These are phyloP conservation scores for Penicillium polonicum DNA, from an alignment of 2,329 filamentous ascomycete species.

Conservation along the genomic window DNA sequence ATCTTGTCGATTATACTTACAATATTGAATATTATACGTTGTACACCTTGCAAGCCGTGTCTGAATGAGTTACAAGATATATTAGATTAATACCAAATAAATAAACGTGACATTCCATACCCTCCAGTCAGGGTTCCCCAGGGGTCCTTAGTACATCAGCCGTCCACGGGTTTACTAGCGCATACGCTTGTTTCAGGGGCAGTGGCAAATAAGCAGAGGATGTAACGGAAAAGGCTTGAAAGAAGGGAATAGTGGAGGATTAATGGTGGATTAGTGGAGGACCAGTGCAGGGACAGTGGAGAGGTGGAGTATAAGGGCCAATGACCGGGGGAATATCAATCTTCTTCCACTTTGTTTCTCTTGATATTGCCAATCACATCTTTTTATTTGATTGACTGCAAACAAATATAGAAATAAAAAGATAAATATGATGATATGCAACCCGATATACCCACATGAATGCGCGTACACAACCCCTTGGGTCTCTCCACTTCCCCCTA, in stretches of 20 bases:
- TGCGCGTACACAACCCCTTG: conserved; percentile 2
- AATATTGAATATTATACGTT: neutral
- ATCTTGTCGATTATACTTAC: neutral
- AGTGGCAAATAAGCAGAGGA: conserved; percentile 5
- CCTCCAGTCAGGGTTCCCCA: neutral
- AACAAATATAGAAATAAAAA: neutral
- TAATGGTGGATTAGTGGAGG: neutral
- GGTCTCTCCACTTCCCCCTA: conserved; percentile 1
- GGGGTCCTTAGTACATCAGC: neutral
- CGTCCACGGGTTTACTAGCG: conserved; percentile 2
- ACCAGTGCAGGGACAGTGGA: neutral
- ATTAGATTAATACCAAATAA: neutral
- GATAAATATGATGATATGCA: neutral
- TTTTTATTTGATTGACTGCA: neutral
- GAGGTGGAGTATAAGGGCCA: neutral
- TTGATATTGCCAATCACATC: conserved; percentile 3
- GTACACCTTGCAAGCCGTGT: neutral
- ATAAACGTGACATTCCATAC: neutral
- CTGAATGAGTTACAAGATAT: neutral
- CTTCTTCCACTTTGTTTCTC: neutral
- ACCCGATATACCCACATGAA: conserved; percentile 6
- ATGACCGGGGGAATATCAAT: conserved; percentile 2
- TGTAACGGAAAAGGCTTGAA: neutral
- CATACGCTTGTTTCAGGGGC: conserved; percentile 4
- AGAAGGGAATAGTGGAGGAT: neutral